Base-by-base conservation (phyloP, 2,329 filamentous ascomycete genomes). In the Beauveria brongniartii region DNA sequence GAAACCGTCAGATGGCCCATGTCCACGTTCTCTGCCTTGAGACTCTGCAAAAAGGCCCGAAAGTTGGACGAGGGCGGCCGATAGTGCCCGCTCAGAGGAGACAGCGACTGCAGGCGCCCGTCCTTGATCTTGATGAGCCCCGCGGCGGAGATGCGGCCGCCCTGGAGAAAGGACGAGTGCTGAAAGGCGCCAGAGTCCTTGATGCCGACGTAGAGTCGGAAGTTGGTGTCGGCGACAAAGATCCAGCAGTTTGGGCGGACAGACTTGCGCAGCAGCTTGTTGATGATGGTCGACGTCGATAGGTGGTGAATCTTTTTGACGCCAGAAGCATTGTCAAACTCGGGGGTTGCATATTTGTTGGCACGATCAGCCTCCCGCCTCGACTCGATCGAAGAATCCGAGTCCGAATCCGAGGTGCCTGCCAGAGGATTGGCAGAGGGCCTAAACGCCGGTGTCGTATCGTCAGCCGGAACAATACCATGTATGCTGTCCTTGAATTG, bases 221-320 rank as follows among this genome's bases (percentile, higher is more conserved):
- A 94, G 1, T 84, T 88, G 1, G 90, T 93, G 73, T 96, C 92
- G 26, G 89, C 88, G 8, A 92, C 92, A 68, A 96, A 97, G 65
- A 96, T 95, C 92, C 92, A 96, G 5, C 90, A 94, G 69, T 93
- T 92, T 64, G 91, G 91, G 72, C 87, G 89, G 44, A 92, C 89
- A 0, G 89, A 87, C 65, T 90, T 88, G 63, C 90, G 84, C 18
- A 94, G 79, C 6, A 96, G 78, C 64, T 89, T 88, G 72, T 94
- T 91, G 71, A 93, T 83, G 3, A 96, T 80, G 1, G 88, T 87
- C 0, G 87, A 84, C 1, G 88, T 84, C 5, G 84, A 89, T 3
- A 92, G 78, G 68, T 91, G 85, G 53, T 82, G 83, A 16, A 80
- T 71, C 65, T 77, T 80, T 63, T 75, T 74, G 30, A 77, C 44